Evolutionary conservation across 1,139 yeast species (phyloP).

Genomic region (Kluyveromyces sp.): DNA sequence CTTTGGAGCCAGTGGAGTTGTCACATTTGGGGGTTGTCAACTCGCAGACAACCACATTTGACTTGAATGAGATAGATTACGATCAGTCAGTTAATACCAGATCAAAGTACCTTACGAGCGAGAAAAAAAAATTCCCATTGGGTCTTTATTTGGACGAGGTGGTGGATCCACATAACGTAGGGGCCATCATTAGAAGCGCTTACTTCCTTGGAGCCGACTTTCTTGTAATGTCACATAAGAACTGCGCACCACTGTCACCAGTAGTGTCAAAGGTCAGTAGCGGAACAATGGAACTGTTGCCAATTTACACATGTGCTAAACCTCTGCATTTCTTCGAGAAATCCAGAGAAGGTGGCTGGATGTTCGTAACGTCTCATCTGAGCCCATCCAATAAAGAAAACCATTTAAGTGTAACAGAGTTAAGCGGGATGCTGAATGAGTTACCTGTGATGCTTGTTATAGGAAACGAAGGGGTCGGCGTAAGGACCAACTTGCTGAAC

Average conservation of each 20-base stretch:
- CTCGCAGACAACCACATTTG: conserved; percentile 28
- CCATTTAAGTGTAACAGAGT: conserved; percentile 38
- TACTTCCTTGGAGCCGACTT: conserved; percentile 82
- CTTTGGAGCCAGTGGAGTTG: conserved; percentile 43
- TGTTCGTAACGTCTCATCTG: conserved; percentile 50
- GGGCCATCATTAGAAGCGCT: conserved; percentile 78
- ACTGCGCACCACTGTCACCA: conserved; percentile 64
- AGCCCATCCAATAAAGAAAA: conserved; percentile 16
- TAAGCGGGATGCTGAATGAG: conserved; percentile 38
- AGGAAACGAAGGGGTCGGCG: conserved; percentile 83
- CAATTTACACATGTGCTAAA: conserved; percentile 49
- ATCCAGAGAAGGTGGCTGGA: conserved; percentile 58
- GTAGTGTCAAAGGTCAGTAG: conserved; percentile 75
- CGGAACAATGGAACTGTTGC: conserved; percentile 78
- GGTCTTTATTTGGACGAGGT: conserved; percentile 77
- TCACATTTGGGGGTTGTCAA: conserved; percentile 34
- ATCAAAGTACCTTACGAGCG: conserved; percentile 14
- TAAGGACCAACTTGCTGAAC: conserved; percentile 56
- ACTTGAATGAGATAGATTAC: conserved; percentile 14
- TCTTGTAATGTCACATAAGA: conserved; percentile 59
- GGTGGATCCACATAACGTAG: conserved; percentile 86
- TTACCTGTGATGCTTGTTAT: conserved; percentile 65
- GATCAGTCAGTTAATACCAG: conserved; percentile 9
- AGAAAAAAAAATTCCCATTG: conserved; percentile 45
- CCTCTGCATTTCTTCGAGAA: conserved; percentile 58